phyloP scores from a whole-genome alignment of 805 yeast species.

The Tetrapisispora pingtungensis region DNA sequence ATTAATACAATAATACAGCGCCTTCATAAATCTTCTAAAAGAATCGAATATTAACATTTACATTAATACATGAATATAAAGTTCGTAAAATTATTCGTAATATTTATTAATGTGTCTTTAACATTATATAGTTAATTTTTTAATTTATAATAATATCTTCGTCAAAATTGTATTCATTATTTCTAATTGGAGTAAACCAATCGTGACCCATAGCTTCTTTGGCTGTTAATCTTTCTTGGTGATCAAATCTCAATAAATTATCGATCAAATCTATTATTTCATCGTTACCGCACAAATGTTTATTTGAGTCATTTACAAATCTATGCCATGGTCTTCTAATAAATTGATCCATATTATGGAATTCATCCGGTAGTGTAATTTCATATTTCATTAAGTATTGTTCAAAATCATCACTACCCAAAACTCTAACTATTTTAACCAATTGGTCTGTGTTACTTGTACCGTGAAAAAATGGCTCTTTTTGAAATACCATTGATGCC shows the following conservation, averaged over 20 bases:
- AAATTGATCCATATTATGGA: constrained; percentile 65
- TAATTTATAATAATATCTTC: background rate
- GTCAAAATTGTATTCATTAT: constrained; percentile 3
- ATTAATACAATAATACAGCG: too few species aligned
- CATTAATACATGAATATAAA: too few species aligned
- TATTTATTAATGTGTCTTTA: background rate
- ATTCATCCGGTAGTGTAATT: constrained; percentile 60
- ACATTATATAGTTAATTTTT: too few species aligned
- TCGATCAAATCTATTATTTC: constrained; percentile 63
- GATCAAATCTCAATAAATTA: constrained; percentile 68
- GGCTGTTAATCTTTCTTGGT: constrained; percentile 80
- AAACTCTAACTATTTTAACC: constrained; percentile 76
- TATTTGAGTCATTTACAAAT: constrained; percentile 62
- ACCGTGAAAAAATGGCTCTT: constrained; percentile 90
- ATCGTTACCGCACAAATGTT: constrained; percentile 47
- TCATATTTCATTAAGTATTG: constrained; percentile 63
- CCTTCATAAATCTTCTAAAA: too few species aligned
- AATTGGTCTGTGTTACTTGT: constrained; percentile 84
- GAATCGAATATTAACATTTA: too few species aligned
- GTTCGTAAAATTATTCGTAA: background rate
- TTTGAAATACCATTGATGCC: constrained; percentile 81
- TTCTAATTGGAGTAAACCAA: constrained; percentile 23
- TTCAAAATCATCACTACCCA: constrained; percentile 76
- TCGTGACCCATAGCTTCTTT: constrained; percentile 73
- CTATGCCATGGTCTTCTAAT: constrained; percentile 80